These are phyloP conservation scores for Talaromyces trachyspermus DNA, from an alignment of 495 filamentous ascomycete species.

Conservation along the genomic window DNA sequence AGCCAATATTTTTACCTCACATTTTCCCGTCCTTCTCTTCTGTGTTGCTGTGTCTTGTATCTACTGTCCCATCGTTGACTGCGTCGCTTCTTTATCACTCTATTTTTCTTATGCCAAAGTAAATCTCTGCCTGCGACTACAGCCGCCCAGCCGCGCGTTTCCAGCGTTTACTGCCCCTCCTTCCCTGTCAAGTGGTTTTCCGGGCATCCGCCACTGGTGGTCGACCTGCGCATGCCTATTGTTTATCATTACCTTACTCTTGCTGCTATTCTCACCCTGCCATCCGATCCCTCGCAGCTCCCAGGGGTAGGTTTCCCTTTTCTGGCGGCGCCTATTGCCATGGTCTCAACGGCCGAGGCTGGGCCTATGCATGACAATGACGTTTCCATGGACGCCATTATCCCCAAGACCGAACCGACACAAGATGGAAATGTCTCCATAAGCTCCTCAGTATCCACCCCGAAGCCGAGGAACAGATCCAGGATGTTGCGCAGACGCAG, in stretches of 20 bases:
- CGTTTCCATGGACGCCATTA: constrained; percentile 32
- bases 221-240: too few relatives aligned
- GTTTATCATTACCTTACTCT: too few relatives aligned
- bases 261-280: too few relatives aligned
- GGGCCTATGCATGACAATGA: constrained; percentile 30
- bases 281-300: too few relatives aligned
- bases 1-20: constrained; percentile 43
- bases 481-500: constrained; percentile 55
- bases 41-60: constrained; percentile 18
- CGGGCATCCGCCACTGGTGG: neutral
- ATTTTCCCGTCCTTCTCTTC: constrained; percentile 25
- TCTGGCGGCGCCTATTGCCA: constrained; percentile 15
- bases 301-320: too few relatives aligned
- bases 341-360: constrained; percentile 44
- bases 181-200: constrained; percentile 3
- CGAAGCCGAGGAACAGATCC: constrained; percentile 51
- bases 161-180: constrained; percentile 25
- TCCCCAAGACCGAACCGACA: constrained; percentile 40
- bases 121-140: neutral
- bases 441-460: constrained; percentile 46
- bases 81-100: constrained; percentile 16
- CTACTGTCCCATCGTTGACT: constrained; percentile 16
- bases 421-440: constrained; percentile 39
- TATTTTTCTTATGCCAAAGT: constrained; percentile 44
- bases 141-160: constrained; percentile 42